Evolutionary conservation across 1,284 basidiomycete species (phyloP).

Genomic region (Gymnopus androsaceus): DNA sequence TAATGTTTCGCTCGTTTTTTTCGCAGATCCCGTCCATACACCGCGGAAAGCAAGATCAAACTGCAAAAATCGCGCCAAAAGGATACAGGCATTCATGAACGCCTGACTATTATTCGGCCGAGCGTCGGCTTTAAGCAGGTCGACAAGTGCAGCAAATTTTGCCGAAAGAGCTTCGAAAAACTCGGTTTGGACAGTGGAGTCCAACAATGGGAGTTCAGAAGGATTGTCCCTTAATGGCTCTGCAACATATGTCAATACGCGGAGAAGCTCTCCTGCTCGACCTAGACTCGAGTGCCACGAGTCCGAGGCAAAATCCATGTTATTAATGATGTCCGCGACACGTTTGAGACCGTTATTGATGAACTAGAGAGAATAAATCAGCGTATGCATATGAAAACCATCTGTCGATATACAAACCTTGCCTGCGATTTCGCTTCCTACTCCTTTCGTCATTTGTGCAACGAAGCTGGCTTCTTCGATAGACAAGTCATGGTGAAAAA

Average conservation of each 20-base stretch:
- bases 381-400: not conserved
- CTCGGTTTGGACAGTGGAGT: conserved; percentile 54
- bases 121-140: conserved; percentile 30
- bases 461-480: conserved; percentile 79
- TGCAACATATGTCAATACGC: conserved; percentile 67
- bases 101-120: conserved; percentile 24
- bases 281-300: conserved; percentile 41
- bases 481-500: conserved; percentile 72
- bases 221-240: conserved; percentile 59
- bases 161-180: conserved; percentile 50
- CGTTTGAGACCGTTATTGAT: conserved; percentile 72
- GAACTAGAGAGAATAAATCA: conserved; percentile 46
- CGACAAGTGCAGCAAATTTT: conserved; percentile 46
- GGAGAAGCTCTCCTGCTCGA: conserved; percentile 67
- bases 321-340: conserved; percentile 57
- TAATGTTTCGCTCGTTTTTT: conserved; percentile 46
- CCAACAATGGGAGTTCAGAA: conserved; percentile 48
- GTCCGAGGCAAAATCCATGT: conserved; percentile 33
- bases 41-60: conserved; percentile 69
- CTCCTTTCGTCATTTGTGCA: conserved; percentile 73
- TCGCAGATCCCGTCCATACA: conserved; percentile 56
- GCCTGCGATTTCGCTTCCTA: conserved; percentile 60
- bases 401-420: conserved; percentile 49
- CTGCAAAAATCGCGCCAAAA: conserved; percentile 68
- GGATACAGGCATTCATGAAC: conserved; percentile 37